Base-by-base conservation (phyloP, 1,284 basidiomycete species). In the Meripilus lineatus region DNA sequence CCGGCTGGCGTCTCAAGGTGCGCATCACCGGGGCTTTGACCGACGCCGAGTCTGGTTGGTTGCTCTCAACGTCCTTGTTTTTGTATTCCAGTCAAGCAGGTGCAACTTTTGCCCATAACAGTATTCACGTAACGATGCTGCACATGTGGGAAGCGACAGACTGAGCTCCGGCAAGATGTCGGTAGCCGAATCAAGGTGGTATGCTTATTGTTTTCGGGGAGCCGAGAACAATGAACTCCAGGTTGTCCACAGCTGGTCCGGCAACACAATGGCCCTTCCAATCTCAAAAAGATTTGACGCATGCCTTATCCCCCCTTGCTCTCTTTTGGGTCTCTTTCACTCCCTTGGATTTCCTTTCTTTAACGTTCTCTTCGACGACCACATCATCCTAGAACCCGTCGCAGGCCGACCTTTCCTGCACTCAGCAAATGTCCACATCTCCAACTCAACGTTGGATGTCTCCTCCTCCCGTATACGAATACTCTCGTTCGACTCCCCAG, bases 381-480 rank as follows among this genome's bases (percentile, higher is more conserved):
- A 41, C 49, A 50, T 38, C 52, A 50, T 44, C 53, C 47, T 48
- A 39, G 48, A 50, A 54, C 46, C 55, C 59, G 74, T 77, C 73
- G 73, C 74, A 62, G 73, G 73, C 48, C 73, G 74, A 77, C 67
- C 46, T 50, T 45, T 55, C 48, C 53, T 50, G 51, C 68, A 72
- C 68, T 54, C 63, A 45, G 48, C 56, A 43, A 41, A 57, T 55
- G 53, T 49, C 51, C 43, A 51, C 58, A 32, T 47, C 58, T 42
- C 55, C 55, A 38, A 53, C 56, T 41, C 43, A 57, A 46, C 64
- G 63, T 55, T 69, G 67, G 63, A 66, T 67, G 52, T 65, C 74
- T 30, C 72, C 73, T 32, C 74, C 77, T 32, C 73, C 79, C 44
- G 65, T 65, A 57, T 78, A 79, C 63, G 76, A 77, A 66, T 20